Conservation (phyloP, 2,329 filamentous ascomycete species). For the Clathrospora elynae region DNA sequence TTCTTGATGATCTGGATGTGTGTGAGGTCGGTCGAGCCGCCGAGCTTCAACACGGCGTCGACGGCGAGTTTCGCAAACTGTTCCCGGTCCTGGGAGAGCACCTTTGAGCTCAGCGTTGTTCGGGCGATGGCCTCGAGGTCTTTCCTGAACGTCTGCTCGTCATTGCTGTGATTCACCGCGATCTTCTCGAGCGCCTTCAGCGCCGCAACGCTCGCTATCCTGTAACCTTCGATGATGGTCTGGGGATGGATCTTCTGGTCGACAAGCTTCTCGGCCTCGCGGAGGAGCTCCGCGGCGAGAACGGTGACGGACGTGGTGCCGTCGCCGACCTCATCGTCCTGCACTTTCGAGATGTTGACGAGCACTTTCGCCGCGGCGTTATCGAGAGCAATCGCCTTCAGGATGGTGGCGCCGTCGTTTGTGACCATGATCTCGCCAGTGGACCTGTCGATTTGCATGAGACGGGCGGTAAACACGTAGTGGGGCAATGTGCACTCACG, state of each 20-base stretch:
- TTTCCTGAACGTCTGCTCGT: conserved; percentile 81
- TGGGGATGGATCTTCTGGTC: conserved; percentile 99
- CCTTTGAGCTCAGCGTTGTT: conserved; percentile 96
- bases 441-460: conserved; percentile 62
- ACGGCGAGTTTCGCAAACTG: conserved; percentile 90
- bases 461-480: conserved; percentile 18
- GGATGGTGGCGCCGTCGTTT: conserved; percentile 96
- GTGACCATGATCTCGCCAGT: conserved; percentile 98
- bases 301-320: conserved; percentile 98
- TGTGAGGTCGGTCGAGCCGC: conserved; percentile 88
- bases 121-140: conserved; percentile 89
- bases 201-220: conserved; percentile 92
- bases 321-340: conserved; percentile 98
- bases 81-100: conserved; percentile 88
- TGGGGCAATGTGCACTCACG: conserved; percentile 62
- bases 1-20: conserved; percentile 99
- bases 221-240: conserved; percentile 98
- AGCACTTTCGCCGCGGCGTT: conserved; percentile 98
- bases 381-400: conserved; percentile 97
- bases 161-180: conserved; percentile 87
- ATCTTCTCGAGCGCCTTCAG: conserved; percentile 80
- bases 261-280: conserved; percentile 95
- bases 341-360: conserved; percentile 99
- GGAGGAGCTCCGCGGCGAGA: conserved; percentile 88
- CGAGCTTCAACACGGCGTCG: conserved; percentile 87